Evolutionary conservation across 2,329 filamentous ascomycete species (phyloP).

Genomic region (Penicillium polonicum): DNA sequence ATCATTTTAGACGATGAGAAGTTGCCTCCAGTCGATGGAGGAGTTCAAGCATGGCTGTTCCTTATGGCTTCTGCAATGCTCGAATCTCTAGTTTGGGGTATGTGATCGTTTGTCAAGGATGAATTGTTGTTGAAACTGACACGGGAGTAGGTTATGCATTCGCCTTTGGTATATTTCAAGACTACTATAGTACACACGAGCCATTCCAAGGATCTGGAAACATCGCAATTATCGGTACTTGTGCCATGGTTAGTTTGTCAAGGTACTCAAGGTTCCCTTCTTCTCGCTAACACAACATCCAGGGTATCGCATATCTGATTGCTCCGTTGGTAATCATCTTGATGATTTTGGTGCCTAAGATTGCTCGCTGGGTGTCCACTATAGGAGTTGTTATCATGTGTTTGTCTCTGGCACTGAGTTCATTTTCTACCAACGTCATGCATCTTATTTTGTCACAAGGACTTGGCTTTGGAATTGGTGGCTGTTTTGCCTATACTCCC

Average conservation of each 20-base stretch:
- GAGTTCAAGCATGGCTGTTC: slow-evolving; percentile 24
- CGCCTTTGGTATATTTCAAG: slow-evolving; percentile 68
- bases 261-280: too few relatives aligned
- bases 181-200: slow-evolving; percentile 62
- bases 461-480: slow-evolving; percentile 46
- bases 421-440: slow-evolving; percentile 41
- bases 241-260: slow-evolving; percentile 51
- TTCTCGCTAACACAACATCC: neutral
- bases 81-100: slow-evolving; percentile 26
- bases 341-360: slow-evolving; percentile 34
- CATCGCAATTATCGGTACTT: slow-evolving; percentile 65
- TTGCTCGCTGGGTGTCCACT: slow-evolving; percentile 29
- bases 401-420: slow-evolving; percentile 37
- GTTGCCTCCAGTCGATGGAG: slow-evolving; percentile 19
- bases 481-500: slow-evolving; percentile 48
- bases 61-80: slow-evolving; percentile 22
- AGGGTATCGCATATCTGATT: slow-evolving; percentile 33
- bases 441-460: slow-evolving; percentile 43
- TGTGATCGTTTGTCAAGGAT: neutral
- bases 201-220: slow-evolving; percentile 52
- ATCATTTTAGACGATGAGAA: slow-evolving; percentile 2
- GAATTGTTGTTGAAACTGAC: neutral
- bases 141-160: slow-evolving; percentile 60
- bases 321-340: slow-evolving; percentile 26
- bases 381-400: slow-evolving; percentile 39